A percentile compares a stretch with the other conserved stretches of the same genome.
Evolutionary conservation across 495 filamentous ascomycete genomes (phyloP).

Genomic region (Lepraria neglecta): DNA sequence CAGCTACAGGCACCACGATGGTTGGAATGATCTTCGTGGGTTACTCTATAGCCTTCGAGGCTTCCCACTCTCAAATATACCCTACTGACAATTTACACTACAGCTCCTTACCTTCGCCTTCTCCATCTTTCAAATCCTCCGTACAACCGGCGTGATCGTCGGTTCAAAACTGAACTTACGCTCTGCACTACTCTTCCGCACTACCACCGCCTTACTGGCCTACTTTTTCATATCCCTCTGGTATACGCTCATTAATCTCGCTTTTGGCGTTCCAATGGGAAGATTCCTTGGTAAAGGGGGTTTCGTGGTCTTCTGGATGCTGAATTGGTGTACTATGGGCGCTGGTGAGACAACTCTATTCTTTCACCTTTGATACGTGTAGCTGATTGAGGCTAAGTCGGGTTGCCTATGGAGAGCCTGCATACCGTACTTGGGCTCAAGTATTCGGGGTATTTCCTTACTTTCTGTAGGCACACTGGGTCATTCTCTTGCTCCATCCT

Average conservation of each 20-base stretch:
- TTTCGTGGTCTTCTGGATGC: background rate
- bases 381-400: background rate
- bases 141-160: background rate
- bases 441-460: background rate
- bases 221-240: background rate
- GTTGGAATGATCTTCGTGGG: slow-evolving; percentile 3
- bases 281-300: background rate
- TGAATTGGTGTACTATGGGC: slow-evolving; percentile 4
- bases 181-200: background rate
- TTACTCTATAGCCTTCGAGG: background rate
- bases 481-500: background rate
- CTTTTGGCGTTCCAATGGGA: background rate
- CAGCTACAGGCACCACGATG: background rate
- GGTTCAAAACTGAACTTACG: background rate
- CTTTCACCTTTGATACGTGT: background rate
- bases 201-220: background rate
- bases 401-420: background rate
- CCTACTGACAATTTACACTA: background rate
- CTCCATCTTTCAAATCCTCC: slow-evolving; percentile 2
- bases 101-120: slow-evolving; percentile 4
- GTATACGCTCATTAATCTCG: background rate
- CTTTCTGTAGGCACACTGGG: background rate
- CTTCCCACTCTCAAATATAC: background rate
- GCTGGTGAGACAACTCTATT: background rate
- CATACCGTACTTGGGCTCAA: background rate